Evolutionary conservation across 73 alveolate genomes (phyloP), one percentile per base, ranked within the genome.

Genomic region (Stentor coeruleus): DNA sequence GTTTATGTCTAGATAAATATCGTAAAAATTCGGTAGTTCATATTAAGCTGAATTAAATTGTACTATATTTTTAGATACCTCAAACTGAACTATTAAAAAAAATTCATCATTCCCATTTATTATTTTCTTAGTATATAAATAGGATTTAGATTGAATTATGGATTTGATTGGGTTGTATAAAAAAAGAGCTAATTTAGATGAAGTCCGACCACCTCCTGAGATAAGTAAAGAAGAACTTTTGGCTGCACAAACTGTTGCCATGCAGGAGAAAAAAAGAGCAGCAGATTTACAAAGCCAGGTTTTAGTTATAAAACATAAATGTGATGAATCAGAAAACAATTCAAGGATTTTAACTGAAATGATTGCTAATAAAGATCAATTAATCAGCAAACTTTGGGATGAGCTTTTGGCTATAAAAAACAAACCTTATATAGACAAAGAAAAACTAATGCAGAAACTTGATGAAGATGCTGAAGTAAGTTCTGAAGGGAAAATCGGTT

Each of bases 1-100:
- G 76, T 98, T 98, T 99, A 97, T 95, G 92, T 98, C 99, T 60
- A 98, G 90, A 83, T 98, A 98, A 55, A 97, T 85, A 84, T 96
- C 94, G 90, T 98, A 99, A 74, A 97, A 89, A 55, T 92, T 92
- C 35, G 95, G 96, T 39, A 90, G 86, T 3, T 84, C 92, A 35
- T 81, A 82, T 0, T 40, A 3, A 30, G 75, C 39, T 38, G 76
- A 59, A 60, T 66, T 82, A 2, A 59, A 72, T 35, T 95, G 95
- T 2, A 93, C 85, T 2, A 95, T 90, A 35, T 88, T 74, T 96
- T 91, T n/a, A 98, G 98, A 86, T 91, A 95, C 76, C 99, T 81
- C 76, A 95, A 82, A 3, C 96, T 84, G 49, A 96, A 84, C 99
- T 99, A 96, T 84, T 95, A 91, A 87, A 96, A 96, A 88, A 96